Percentiles rank a stretch among this genome's conserved stretches.
Evolutionary conservation across 495 filamentous ascomycete species (phyloP).

Genomic region (Podospora didyma): DNA sequence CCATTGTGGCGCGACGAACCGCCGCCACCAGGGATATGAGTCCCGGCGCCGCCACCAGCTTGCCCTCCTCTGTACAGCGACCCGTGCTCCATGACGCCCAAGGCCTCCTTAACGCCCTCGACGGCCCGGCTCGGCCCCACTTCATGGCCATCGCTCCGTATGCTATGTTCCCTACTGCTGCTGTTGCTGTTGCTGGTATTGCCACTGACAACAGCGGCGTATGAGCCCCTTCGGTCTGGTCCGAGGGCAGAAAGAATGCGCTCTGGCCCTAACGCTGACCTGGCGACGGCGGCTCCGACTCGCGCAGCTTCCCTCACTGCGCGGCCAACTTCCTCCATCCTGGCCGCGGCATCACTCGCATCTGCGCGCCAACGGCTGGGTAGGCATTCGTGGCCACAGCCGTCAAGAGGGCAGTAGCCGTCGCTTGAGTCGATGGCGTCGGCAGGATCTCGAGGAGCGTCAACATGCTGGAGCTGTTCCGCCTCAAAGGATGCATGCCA

Average conservation of each 20-base stretch:
- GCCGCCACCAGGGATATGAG: background rate
- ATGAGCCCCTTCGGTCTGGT: constrained; percentile 8
- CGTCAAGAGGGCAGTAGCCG: constrained; percentile 69
- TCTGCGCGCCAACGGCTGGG: constrained; percentile 57
- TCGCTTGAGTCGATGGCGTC: constrained; percentile 50
- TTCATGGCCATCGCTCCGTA: constrained; percentile 34
- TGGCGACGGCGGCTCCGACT: constrained; percentile 7
- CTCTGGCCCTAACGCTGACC: constrained; percentile 1
- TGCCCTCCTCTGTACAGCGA: no score
- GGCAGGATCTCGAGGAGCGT: constrained; percentile 7
- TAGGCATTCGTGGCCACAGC: constrained; percentile 69
- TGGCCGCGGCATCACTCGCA: constrained; percentile 18
- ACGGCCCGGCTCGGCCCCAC: constrained; percentile 52
- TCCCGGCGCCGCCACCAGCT: background rate
- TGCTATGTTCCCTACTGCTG: constrained; percentile 2
- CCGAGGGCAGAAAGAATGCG: background rate
- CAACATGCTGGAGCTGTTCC: constrained; percentile 1
- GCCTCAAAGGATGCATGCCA: constrained; percentile 51
- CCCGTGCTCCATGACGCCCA: constrained; percentile 9
- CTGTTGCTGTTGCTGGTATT: constrained; percentile 7
- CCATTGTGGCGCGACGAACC: background rate
- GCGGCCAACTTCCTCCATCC: constrained; percentile 40
- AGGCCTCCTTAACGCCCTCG: constrained; percentile 45
- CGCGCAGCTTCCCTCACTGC: constrained; percentile 39
- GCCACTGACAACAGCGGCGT: constrained; percentile 3